A percentile compares a stretch with the other conserved stretches of the same genome.
These are phyloP conservation scores for Tuctoria greenei DNA, from an alignment of 176 grass and related monocot genomes.

Conservation along the genomic window DNA sequence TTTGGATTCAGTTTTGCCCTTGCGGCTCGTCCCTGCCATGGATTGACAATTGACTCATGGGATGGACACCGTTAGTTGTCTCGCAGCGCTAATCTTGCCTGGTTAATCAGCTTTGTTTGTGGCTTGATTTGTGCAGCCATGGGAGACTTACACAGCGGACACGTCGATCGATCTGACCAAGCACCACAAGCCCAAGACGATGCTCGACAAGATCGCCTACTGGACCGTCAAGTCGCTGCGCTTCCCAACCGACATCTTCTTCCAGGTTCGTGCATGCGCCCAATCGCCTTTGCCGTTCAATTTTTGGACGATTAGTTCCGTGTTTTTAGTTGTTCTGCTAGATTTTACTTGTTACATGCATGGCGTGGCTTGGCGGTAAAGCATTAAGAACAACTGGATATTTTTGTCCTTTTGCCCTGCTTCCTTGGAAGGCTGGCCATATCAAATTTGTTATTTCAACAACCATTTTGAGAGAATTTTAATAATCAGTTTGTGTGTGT, in stretches of 20 bases:
- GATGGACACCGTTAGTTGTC: background rate
- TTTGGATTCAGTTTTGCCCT: background rate
- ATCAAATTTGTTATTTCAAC: background rate
- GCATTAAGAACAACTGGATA: background rate
- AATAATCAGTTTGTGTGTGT: background rate
- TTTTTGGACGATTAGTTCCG: background rate
- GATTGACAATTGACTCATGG: background rate
- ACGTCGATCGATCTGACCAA: conserved; percentile 62
- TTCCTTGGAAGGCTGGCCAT: conserved; percentile 17
- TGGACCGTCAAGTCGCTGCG: conserved; percentile 72
- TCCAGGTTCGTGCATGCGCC: conserved; percentile 43
- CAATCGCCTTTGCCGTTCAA: background rate
- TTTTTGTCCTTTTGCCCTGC: background rate
- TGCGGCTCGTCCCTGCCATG: background rate
- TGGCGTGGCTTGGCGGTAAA: conserved; percentile 4
- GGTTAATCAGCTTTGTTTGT: conserved; percentile 4
- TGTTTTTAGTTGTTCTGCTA: background rate
- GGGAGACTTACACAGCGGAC: conserved; percentile 69
- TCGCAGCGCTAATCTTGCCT: background rate
- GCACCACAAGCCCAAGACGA: conserved; percentile 62
- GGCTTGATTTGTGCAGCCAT: conserved; percentile 50
- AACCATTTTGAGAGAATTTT: conserved; percentile 5
- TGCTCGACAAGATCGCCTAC: conserved; percentile 71
- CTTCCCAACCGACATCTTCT: conserved; percentile 74
- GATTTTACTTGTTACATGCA: conserved; percentile 1